Base-by-base conservation (phyloP, 2,329 filamentous ascomycete species). In the Fusarium humuli region DNA sequence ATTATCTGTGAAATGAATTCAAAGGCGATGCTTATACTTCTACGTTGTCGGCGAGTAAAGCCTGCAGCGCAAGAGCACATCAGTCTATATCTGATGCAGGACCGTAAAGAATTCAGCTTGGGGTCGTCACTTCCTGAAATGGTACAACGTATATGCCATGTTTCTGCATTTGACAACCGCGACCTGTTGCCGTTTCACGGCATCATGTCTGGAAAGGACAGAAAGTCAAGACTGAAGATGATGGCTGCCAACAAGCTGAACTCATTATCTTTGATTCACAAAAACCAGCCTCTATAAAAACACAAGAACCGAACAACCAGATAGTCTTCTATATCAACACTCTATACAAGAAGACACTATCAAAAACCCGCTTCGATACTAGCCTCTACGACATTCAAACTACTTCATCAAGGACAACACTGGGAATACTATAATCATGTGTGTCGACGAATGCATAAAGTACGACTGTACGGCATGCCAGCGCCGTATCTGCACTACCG, bases 381-480 rank as follows among this genome's bases (percentile, higher is more conserved):
- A 20, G 18, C 34, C 25, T 52, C 7, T n/a, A 25, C 34, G 20
- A 41, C 13, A 29, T 44, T 16, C 16, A 25, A 23, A 41, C 16
- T 20, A 32, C 22, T 27, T 44, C 23, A 18, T 22, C 11, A 20
- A 41, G 5, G 45, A 20, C 16, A 46, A 55, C 16, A 20, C 13
- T 5, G 10, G 16, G 40, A 12, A 9, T 34, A 34, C 22, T 18
- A 27, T 14, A 23, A 34, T 20, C n/a, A 70, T 71, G 67, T 71
- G 67, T 29, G 25, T 50, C 29, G 23, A 45, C 4, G 49, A 49
- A 13, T 57, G 40, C n/a, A 66, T 45, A 14, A 71, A 61, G 30
- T 71, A 60, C 49, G 67, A 70, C 55, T 70, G 67, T 32, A 55
- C 50, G 29, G 48, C 57, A 37, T 71, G 67, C 20, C 67, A 71